Base-by-base conservation (phyloP, 768 basidiomycete genomes). In the Lactifluus piperatus region DNA sequence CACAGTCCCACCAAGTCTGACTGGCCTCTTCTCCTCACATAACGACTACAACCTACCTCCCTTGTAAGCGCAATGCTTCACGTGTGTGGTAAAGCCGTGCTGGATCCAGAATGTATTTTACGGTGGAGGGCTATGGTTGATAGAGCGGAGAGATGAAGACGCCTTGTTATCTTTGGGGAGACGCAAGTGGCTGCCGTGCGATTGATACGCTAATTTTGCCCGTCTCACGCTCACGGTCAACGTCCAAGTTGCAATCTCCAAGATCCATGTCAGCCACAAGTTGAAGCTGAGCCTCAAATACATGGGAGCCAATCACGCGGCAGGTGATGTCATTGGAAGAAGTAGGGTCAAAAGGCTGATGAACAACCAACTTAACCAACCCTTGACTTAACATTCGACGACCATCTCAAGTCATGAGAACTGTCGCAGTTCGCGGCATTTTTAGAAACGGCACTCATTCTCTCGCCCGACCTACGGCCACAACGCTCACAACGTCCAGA, bases 391-490 rank as follows among this genome's bases (percentile, higher is more conserved):
- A 14, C n/a, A 27, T 5, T 9, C 20, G 26, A 53, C 39, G 11
- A 49, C 3, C 34, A 10, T 13, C 13, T 11, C 34, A 43, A 26
- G 36, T n/a, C 34, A 60, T 56, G 59, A 34, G 32, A 34, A 50
- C 47, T 9, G 36, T 62, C 49, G 49, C 49, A 22, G 53, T 32
- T 27, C 62, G 62, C 30, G 60, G 58, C 37, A 61, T 62, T 36
- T 62, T 62, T 22, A 50, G 58, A 51, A 62, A 62, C 20, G 62
- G 62, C 16, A 34, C 62, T 22, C 62, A 62, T 46, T 53, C 62
- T 30, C 62, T 62, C 16, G 58, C 58, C 18, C 47, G 62, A 10
- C 62, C 62, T 10, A 50, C 48, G 4, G 56, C 43, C 37, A 20
- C 62, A 14, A 26, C 58, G 16, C 30, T 49, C 41, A 60, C 52